phyloP scores from a whole-genome alignment of 2,329 filamentous ascomycete genomes.

The Coniochaeta sp. region DNA sequence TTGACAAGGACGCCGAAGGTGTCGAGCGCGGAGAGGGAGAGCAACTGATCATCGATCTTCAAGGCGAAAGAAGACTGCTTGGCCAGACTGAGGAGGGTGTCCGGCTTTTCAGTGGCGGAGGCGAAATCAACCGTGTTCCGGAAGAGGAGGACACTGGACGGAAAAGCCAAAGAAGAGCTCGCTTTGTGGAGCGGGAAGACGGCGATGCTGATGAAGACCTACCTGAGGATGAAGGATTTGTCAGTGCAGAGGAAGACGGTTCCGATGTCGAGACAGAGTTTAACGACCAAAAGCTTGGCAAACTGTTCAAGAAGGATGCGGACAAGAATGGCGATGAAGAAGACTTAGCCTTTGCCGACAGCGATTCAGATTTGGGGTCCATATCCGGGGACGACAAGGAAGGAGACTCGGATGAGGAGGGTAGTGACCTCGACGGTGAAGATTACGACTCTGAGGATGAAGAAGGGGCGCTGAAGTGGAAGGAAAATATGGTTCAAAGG shows the following conservation, averaged over 20 bases:
- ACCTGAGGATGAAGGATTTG: conserved; percentile 46
- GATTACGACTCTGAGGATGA: conserved; percentile 62
- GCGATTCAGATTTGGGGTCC: conserved; percentile 92
- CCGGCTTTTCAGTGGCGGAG: conserved; percentile 75
- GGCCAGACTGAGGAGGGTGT: conserved; percentile 79
- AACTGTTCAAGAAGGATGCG: conserved; percentile 47
- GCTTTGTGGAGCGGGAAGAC: conserved; percentile 54
- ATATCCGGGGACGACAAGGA: conserved; percentile 54
- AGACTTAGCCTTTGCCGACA: conserved; percentile 87
- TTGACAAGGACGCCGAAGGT: conserved; percentile 59
- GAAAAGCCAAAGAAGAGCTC: conserved; percentile 49
- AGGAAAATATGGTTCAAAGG: conserved; percentile 72
- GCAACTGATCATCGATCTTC: conserved; percentile 85
- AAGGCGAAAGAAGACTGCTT: conserved; percentile 72
- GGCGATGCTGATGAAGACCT: conserved; percentile 48
- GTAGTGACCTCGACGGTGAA: conserved; percentile 46
- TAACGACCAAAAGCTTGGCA: conserved; percentile 51
- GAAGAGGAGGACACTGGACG: conserved; percentile 55
- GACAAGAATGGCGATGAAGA: conserved; percentile 49
- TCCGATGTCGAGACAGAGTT: conserved; percentile 50
- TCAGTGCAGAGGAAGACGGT: conserved; percentile 45
- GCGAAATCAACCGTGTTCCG: conserved; percentile 53
- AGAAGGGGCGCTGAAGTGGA: conserved; percentile 73
- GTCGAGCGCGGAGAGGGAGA: conserved; percentile 86
- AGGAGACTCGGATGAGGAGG: conserved; percentile 35